phyloP scores from a whole-genome alignment of 768 basidiomycete genomes.

The Leccinum arenicola region DNA sequence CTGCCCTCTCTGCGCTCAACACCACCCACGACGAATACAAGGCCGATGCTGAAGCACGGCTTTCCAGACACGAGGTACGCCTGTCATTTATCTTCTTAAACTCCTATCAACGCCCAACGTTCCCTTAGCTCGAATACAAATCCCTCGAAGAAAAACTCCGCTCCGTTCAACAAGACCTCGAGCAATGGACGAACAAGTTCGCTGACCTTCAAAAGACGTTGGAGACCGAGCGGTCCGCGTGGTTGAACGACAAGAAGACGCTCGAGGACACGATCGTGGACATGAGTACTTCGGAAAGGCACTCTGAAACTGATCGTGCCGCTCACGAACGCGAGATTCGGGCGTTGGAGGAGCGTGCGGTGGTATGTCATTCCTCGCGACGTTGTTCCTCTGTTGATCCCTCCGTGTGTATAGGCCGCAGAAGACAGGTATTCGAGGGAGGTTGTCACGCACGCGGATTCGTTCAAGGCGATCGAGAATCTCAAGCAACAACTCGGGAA shows the following conservation, averaged over 20 bases:
- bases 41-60: constrained; percentile 63
- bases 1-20: constrained; percentile 67
- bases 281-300: constrained; percentile 70
- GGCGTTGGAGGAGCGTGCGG: constrained; percentile 64
- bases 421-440: constrained; percentile 81
- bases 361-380: constrained; percentile 38
- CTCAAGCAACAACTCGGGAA: constrained; percentile 61
- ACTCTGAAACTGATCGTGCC: constrained; percentile 58
- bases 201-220: constrained; percentile 61
- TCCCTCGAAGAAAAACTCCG: constrained; percentile 63
- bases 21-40: constrained; percentile 80
- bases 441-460: constrained; percentile 81
- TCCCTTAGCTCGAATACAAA: constrained; percentile 55
- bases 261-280: constrained; percentile 83
- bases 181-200: constrained; percentile 45
- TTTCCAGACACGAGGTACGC: constrained; percentile 64
- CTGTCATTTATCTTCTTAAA: not conserved
- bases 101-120: not conserved
- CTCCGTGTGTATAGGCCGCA: constrained; percentile 45
- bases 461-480: constrained; percentile 67
- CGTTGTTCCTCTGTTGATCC: not conserved
- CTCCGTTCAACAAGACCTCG: constrained; percentile 51
- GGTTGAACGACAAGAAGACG: constrained; percentile 75
- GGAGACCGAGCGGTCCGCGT: constrained; percentile 67
- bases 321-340: constrained; percentile 66